Base-by-base conservation (phyloP, 345 rosid genomes). In the Brassica cretica region DNA sequence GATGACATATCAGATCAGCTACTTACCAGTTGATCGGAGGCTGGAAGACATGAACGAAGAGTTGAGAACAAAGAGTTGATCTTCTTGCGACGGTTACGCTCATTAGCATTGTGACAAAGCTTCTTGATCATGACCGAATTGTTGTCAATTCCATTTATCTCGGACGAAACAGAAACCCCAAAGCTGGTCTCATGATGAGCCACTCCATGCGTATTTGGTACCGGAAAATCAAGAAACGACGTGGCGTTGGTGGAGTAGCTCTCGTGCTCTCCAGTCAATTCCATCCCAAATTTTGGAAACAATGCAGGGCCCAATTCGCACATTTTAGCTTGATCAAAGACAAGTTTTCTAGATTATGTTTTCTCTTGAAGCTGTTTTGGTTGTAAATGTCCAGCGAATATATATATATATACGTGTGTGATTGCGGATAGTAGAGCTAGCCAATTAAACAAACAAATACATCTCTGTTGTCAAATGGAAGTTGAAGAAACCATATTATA, bases 141-240 rank as follows among this genome's bases (percentile, higher is more conserved):
- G 56, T 51, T 51, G 19, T 51, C 8, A 0, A 51, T 15, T 51
- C 56, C 19, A 51, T n/a, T 51, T 51, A 51, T 3, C 56, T 51
- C 56, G 8, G 55, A 51, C 56, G 56, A 51, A 51, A 51, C 3
- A n/a, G 56, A 51, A n/a, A 5, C 56, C 56, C 56, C 56, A 5
- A 51, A n/a, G 56, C 56, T 51, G 56, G 56, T 51, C 56, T 51
- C 56, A 51, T 51, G 56, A 51, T 51, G 56, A 51, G 56, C 56
- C 56, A 51, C 56, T n/a, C 18, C 56, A 5, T 51, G 2, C 18
- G 56, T 51, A 51, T 51, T n/a, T 51, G 56, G 56, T 46, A 46
- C 55, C 55, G 55, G 55, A 14, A 46, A 46, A 14, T 46, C 55
- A 46, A 46, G 55, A 46, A 46, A 46, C 16, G 55, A 46, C 6